phyloP scores from a whole-genome alignment of 306 rosid species.

The Sechiopsis laciniata region DNA sequence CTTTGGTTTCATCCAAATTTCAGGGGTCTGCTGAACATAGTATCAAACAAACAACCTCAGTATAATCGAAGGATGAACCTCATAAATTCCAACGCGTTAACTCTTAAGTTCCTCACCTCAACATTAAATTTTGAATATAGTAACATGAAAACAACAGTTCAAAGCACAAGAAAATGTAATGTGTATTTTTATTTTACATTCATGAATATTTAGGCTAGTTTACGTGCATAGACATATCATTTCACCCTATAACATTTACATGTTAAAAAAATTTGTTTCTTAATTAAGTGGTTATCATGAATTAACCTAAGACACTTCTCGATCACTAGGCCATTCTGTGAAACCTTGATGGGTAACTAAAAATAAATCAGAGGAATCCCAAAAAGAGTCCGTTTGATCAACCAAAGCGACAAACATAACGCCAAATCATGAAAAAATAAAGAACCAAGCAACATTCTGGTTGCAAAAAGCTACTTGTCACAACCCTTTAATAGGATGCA shows the following conservation, averaged over 20 bases:
- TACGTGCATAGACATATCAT: too few relatives aligned
- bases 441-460: not conserved
- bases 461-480: not conserved
- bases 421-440: not conserved
- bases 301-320: too few relatives aligned
- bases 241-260: too few relatives aligned
- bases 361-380: not conserved
- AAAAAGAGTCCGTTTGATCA: not conserved
- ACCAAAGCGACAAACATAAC: constrained; percentile 7
- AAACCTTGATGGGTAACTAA: not conserved
- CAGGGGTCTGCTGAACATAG: constrained; percentile 48
- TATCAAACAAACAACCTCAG: not conserved
- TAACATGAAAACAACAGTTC: not conserved
- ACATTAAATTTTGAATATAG: not conserved
- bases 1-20: constrained; percentile 82
- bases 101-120: not conserved
- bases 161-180: not conserved
- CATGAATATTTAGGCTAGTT: too few relatives aligned
- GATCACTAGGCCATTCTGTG: too few relatives aligned
- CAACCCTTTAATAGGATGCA: not conserved
- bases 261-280: too few relatives aligned
- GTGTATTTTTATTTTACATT: too few relatives aligned
- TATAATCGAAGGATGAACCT: not conserved
- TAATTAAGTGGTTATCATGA: too few relatives aligned
- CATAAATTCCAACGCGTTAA: not conserved